These are phyloP conservation scores for Oemleria cerasiformis DNA, from an alignment of 306 rosid genomes.

Conservation along the genomic window DNA sequence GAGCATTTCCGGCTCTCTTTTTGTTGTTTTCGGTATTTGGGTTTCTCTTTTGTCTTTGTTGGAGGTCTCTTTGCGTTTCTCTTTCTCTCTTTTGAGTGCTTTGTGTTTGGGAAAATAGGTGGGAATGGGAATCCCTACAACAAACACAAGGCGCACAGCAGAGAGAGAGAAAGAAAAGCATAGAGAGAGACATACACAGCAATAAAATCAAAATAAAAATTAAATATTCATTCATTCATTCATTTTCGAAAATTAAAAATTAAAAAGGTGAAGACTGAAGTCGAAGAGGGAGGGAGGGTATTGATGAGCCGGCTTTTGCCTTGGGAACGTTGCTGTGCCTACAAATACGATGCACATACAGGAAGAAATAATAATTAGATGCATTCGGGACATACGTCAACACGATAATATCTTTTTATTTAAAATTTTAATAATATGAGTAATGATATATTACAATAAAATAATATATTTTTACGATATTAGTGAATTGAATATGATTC, in stretches of 20 bases:
- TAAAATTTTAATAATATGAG: no score
- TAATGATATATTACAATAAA: no score
- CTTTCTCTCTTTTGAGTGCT: constrained; percentile 43
- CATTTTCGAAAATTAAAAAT: neutral
- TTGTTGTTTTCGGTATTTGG: neutral
- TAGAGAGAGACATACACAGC: constrained; percentile 19
- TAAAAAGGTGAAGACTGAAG: neutral
- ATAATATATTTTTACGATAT: no score
- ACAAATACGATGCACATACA: neutral
- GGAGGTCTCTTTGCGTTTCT: constrained; percentile 5
- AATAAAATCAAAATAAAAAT: no score
- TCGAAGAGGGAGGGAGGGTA: neutral
- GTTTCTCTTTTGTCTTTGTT: constrained; percentile 3
- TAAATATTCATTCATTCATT: neutral
- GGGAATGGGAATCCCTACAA: constrained; percentile 39
- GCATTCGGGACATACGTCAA: no score
- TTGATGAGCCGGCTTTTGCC: constrained; percentile 50
- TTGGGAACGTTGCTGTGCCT: constrained; percentile 38
- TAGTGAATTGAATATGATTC: no score
- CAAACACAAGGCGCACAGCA: constrained; percentile 32
- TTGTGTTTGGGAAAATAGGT: constrained; percentile 38
- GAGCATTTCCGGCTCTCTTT: constrained; percentile 6
- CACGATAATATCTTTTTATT: no score
- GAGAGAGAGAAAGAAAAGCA: constrained; percentile 9
- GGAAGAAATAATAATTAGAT: neutral